Evolutionary conservation across 1,284 basidiomycete species (phyloP).

Genomic region (Microbotryum silenes-acaulis): DNA sequence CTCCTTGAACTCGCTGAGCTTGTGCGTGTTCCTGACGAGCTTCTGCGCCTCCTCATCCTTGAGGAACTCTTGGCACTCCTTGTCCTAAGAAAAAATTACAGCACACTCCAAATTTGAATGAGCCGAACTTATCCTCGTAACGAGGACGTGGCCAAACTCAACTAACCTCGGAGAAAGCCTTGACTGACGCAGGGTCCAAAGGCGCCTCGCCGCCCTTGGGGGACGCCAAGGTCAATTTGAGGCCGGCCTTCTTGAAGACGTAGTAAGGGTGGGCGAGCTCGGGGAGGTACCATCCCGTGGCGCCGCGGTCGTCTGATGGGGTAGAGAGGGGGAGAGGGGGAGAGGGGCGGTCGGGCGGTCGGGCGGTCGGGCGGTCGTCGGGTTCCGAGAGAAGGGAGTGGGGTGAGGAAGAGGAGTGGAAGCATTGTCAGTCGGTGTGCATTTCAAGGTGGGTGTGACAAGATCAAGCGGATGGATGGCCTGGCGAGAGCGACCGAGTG

Average conservation of each 20-base stretch:
- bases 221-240: slow-evolving; percentile 60
- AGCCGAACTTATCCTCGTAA: no score
- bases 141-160: no score
- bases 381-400: no score
- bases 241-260: slow-evolving; percentile 51
- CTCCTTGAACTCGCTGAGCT: slow-evolving; percentile 50
- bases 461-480: no score
- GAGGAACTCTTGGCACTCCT: slow-evolving; percentile 56
- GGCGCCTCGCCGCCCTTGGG: slow-evolving; percentile 67
- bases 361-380: no score
- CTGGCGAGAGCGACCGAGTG: no score
- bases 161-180: slow-evolving; percentile 46
- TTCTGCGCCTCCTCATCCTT: slow-evolving; percentile 53
- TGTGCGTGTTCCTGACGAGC: slow-evolving; percentile 53
- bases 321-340: neutral
- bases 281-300: slow-evolving; percentile 48
- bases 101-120: no score
- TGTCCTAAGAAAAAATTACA: slow-evolving; percentile 42
- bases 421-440: no score
- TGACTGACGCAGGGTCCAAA: slow-evolving; percentile 39
- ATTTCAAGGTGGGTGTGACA: no score
- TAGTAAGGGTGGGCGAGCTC: slow-evolving; percentile 77
- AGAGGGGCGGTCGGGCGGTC: no score
- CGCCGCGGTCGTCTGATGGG: neutral
- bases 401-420: no score